A percentile compares a stretch with the other conserved stretches of the same genome.
phyloP scores from a whole-genome alignment of 2,329 filamentous ascomycete species.

The Aspergillus uvarum region DNA sequence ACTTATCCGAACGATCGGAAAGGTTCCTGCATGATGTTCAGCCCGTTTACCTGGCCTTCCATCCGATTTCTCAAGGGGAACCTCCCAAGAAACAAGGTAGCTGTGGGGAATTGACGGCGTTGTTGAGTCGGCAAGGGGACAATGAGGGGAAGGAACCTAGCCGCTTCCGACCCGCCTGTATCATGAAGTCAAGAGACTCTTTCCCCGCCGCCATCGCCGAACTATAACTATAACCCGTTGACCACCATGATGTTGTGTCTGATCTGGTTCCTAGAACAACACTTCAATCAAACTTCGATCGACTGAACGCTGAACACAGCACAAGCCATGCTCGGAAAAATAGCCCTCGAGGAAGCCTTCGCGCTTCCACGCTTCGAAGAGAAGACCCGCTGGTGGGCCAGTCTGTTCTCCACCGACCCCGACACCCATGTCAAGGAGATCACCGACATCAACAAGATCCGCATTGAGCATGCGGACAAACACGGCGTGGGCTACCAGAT shows the following conservation, averaged over 20 bases:
- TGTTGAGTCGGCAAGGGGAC: neutral
- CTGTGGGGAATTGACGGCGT: neutral
- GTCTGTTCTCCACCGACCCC: constrained; percentile 58
- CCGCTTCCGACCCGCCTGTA: constrained; percentile 7
- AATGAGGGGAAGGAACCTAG: constrained; percentile 7
- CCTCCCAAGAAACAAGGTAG: neutral
- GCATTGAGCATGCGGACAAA: constrained; percentile 46
- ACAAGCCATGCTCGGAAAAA: constrained; percentile 56
- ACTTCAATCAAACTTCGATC: too few species aligned
- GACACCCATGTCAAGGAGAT: constrained; percentile 61
- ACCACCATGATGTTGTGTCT: neutral
- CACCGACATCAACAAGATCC: constrained; percentile 47
- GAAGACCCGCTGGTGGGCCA: constrained; percentile 62
- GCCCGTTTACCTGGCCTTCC: neutral
- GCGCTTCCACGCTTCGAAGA: constrained; percentile 59
- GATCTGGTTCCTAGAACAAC: neutral
- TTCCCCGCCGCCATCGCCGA: too few species aligned
- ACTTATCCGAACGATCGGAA: neutral
- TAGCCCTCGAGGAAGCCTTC: constrained; percentile 63
- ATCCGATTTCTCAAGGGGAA: too few species aligned
- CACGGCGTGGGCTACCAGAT: constrained; percentile 51
- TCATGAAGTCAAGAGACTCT: too few species aligned
- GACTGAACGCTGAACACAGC: neutral
- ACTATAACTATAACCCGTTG: neutral
- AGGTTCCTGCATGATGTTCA: neutral